Base-by-base conservation (phyloP, 257 asterid species). In the Scutellaria minor region DNA sequence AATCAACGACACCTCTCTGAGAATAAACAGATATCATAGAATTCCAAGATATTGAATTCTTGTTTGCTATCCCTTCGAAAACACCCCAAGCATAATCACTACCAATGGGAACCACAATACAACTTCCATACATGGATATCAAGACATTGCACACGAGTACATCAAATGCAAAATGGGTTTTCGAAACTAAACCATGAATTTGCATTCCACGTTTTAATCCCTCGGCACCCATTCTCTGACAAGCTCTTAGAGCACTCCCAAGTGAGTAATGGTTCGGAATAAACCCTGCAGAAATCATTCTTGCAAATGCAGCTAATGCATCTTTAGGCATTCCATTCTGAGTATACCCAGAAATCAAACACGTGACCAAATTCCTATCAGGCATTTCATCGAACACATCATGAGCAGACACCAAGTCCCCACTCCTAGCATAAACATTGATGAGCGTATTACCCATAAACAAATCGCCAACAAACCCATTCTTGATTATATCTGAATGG, bases 191-290 rank as follows among this genome's bases (percentile, higher is more conserved):
- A 47, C 93, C 90, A 75, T 93, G 98, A 75, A 93, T 84, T 72
- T 93, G 97, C 83, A 83, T 41, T 31, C 98, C 98, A 47, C 79
- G 78, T 59, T 75, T 85, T 24, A 88, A 72, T 44, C 93, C 97
- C 52, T 67, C 83, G 52, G 72, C 67, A 53, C 96, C 91, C 81
- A 93, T 66, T 65, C 75, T 77, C 80, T 88, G 96, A 52, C 96
- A 93, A 75, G 96, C 93, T 51, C 96, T 88, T 65, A 93, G 80
- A 67, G 88, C 89, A 81, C 98, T 91, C 73, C 97, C 97, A 50
- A 90, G 56, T 42, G 97, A 88, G 71, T 84, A 93, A 75, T 84
- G 95, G 68, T 82, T 91, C 1, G 96, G 94, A 5, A 72, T 40
- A 71, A 84, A 71, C 47, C 98, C 96, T 0, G 78, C 84, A 8